phyloP scores from a whole-genome alignment of 331 rosid species.

The Quercus phellos region DNA sequence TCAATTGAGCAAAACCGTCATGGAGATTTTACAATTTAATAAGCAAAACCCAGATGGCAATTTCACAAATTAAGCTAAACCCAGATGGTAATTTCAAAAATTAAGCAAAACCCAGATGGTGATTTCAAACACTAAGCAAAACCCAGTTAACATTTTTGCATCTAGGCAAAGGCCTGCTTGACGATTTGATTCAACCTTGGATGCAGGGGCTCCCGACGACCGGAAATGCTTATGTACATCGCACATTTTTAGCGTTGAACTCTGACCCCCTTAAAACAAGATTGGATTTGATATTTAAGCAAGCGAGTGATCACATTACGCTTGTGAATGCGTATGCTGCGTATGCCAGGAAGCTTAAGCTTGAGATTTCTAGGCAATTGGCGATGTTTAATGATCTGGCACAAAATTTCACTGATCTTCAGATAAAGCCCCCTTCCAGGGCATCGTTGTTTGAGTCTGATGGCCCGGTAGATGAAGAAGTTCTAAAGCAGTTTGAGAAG shows the following conservation, averaged over 20 bases:
- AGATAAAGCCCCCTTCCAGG: constrained; percentile 52
- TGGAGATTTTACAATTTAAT: neutral
- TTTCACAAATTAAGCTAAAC: constrained; percentile 1
- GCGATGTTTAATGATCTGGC: constrained; percentile 87
- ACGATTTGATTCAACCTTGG: constrained; percentile 16
- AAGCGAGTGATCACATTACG: constrained; percentile 87
- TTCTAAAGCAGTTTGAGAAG: constrained; percentile 89
- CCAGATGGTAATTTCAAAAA: neutral
- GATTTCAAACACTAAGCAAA: constrained; percentile 1
- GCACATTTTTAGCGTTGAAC: constrained; percentile 88
- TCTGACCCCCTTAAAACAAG: constrained; percentile 86
- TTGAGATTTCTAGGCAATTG: constrained; percentile 84
- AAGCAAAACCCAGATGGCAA: constrained; percentile 13
- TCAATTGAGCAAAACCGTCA: neutral
- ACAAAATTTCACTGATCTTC: constrained; percentile 57
- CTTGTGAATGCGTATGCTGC: constrained; percentile 95
- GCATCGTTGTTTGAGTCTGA: constrained; percentile 63
- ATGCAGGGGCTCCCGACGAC: constrained; percentile 75
- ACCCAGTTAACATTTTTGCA: neutral
- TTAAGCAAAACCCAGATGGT: neutral
- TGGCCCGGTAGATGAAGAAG: constrained; percentile 80
- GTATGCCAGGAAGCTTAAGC: constrained; percentile 97
- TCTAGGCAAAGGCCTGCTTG: constrained; percentile 9
- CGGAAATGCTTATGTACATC: constrained; percentile 74
- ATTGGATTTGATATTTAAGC: constrained; percentile 84